These are phyloP conservation scores for Elsinoe necatrix DNA, from an alignment of 2,329 filamentous ascomycete species.

Conservation along the genomic window DNA sequence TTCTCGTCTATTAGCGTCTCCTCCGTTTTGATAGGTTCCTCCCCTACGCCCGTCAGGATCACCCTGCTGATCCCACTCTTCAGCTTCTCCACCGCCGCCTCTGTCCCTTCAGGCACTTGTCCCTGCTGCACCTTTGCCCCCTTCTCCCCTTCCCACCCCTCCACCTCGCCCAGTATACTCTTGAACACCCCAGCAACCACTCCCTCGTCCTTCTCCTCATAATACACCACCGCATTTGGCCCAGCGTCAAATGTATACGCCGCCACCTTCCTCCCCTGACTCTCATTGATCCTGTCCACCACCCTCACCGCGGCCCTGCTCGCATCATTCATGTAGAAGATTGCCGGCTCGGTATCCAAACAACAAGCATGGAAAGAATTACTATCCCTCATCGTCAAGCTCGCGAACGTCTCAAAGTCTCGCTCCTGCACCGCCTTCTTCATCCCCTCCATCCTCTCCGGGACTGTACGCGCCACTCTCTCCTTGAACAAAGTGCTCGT, in stretches of 20 bases:
- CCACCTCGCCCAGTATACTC: slow-evolving; percentile 52
- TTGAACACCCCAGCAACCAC: slow-evolving; percentile 72
- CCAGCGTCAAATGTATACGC: slow-evolving; percentile 98
- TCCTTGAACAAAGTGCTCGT: slow-evolving; percentile 81
- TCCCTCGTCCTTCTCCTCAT: slow-evolving; percentile 67
- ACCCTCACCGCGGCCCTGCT: slow-evolving; percentile 77
- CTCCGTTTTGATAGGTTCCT: slow-evolving; percentile 74
- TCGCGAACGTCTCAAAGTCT: slow-evolving; percentile 80
- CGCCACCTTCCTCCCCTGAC: slow-evolving; percentile 68
- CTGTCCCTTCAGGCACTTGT: slow-evolving; percentile 51
- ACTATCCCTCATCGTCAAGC: slow-evolving; percentile 91
- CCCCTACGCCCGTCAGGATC: slow-evolving; percentile 84
- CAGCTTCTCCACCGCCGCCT: slow-evolving; percentile 49
- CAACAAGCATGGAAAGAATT: slow-evolving; percentile 96
- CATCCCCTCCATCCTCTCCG: slow-evolving; percentile 74
- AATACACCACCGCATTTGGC: slow-evolving; percentile 95
- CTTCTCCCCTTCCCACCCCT: slow-evolving; percentile 59
- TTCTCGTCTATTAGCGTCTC: slow-evolving; percentile 65
- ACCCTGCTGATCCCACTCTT: slow-evolving; percentile 77
- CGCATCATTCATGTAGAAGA: slow-evolving; percentile 97
- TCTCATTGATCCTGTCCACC: slow-evolving; percentile 79
- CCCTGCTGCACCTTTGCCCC: slow-evolving; percentile 46
- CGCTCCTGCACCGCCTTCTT: slow-evolving; percentile 66
- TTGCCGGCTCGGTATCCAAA: slow-evolving; percentile 90
- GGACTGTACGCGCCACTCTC: slow-evolving; percentile 68